A percentile compares a stretch with the other conserved stretches of the same genome.
Conservation (phyloP, 148 eudicot genomes). For the Mesembryanthemum crystallinum region DNA sequence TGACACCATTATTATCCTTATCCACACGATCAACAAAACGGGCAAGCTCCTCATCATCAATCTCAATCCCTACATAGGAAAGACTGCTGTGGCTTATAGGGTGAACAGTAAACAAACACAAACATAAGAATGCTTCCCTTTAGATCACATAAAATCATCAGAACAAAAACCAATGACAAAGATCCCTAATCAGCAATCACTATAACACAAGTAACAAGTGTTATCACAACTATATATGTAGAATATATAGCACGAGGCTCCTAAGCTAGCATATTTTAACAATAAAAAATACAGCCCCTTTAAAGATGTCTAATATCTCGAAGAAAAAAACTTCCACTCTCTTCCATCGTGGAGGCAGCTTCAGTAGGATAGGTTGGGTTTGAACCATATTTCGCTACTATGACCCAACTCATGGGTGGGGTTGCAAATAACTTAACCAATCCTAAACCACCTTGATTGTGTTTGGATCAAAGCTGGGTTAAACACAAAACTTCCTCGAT, state of each 20-base stretch:
- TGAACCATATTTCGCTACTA: background rate
- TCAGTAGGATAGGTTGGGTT: background rate
- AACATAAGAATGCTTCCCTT: constrained; percentile 7
- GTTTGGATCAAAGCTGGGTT: background rate
- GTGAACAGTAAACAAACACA: constrained; percentile 38
- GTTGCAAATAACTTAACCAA: background rate
- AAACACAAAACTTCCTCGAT: background rate
- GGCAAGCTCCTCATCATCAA: constrained; percentile 86
- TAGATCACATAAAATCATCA: constrained; percentile 10
- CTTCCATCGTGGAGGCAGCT: background rate
- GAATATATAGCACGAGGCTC: background rate
- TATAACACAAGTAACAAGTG: background rate
- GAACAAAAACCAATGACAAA: background rate
- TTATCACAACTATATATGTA: background rate
- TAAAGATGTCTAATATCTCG: background rate
- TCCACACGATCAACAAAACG: constrained; percentile 93
- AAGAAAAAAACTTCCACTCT: no score
- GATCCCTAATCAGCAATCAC: background rate
- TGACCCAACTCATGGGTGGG: background rate
- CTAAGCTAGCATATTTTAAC: background rate
- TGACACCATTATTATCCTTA: constrained; percentile 90
- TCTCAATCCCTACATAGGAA: constrained; percentile 82
- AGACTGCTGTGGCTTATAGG: constrained; percentile 85
- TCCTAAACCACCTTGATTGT: background rate
- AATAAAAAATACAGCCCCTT: background rate